Conservation (phyloP, 192 early-diverging fungal species). For the Cetraspora pellucida region DNA sequence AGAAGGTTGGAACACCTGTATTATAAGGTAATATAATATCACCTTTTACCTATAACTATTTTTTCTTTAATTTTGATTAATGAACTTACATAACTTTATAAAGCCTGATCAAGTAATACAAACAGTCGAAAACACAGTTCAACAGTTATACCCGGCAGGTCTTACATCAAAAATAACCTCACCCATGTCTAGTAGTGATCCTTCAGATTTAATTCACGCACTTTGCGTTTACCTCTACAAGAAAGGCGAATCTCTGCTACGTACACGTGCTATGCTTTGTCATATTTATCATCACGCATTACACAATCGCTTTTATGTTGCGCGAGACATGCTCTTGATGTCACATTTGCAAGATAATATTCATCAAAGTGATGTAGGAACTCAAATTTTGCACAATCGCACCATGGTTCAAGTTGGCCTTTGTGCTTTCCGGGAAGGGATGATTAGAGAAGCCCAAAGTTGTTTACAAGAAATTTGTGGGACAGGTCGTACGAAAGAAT, state of each 20-base stretch:
- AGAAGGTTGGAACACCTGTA: constrained; percentile 95
- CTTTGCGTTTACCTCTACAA: constrained; percentile 92
- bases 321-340: constrained; percentile 97
- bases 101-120: constrained; percentile 87
- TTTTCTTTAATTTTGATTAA: not conserved
- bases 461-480: constrained; percentile 88
- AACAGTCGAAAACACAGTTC: constrained; percentile 62
- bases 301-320: constrained; percentile 90
- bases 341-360: constrained; percentile 96
- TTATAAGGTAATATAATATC: constrained; percentile 72
- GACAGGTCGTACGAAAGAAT: constrained; percentile 85
- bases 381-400: constrained; percentile 96
- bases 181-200: constrained; percentile 45
- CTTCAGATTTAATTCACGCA: constrained; percentile 69
- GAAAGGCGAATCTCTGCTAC: constrained; percentile 77
- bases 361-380: constrained; percentile 83
- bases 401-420: constrained; percentile 92
- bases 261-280: constrained; percentile 94
- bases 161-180: constrained; percentile 56
- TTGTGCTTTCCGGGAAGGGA: constrained; percentile 93
- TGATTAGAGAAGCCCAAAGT: constrained; percentile 86
- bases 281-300: constrained; percentile 98
- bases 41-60: not conserved
- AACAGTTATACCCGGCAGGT: constrained; percentile 49
- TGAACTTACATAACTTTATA: not conserved